These are phyloP conservation scores for Capsella bursapastoris DNA, from an alignment of 345 rosid genomes.

Conservation along the genomic window DNA sequence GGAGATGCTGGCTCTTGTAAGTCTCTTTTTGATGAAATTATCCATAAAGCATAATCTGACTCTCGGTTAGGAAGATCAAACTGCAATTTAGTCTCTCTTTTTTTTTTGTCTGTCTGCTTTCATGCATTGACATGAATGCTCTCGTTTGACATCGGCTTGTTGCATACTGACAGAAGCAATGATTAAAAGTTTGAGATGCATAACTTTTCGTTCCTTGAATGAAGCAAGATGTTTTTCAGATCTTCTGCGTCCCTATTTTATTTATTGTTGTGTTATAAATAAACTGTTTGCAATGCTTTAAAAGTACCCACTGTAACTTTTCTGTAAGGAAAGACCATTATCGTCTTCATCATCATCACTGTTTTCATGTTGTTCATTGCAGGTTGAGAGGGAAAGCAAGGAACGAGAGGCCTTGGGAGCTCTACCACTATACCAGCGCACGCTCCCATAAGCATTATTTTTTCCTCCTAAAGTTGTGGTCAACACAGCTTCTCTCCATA, in stretches of 20 bases:
- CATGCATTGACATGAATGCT: background rate
- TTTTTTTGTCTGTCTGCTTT: background rate
- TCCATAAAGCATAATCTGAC: background rate
- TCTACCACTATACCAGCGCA: constrained; percentile 86
- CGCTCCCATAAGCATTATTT: constrained; percentile 59
- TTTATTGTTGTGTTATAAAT: background rate
- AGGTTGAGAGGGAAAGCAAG: constrained; percentile 84
- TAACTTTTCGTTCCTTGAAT: background rate
- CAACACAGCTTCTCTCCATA: constrained; percentile 30
- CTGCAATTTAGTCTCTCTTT: background rate
- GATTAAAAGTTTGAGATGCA: constrained; percentile 19
- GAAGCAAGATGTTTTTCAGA: background rate
- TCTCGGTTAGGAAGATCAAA: background rate
- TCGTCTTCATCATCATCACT: constrained; percentile 2
- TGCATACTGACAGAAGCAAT: background rate
- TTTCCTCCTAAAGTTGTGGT: constrained; percentile 4
- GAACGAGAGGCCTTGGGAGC: constrained; percentile 97
- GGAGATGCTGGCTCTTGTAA: constrained; percentile 88
- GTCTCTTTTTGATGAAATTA: constrained; percentile 39
- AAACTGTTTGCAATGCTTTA: constrained; percentile 7
- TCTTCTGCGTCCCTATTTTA: background rate
- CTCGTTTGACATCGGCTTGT: background rate
- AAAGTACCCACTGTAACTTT: background rate
- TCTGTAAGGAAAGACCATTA: constrained; percentile 1
- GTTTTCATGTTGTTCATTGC: constrained; percentile 31